These are phyloP conservation scores for Trichoderma hamatum DNA, from an alignment of 2,329 filamentous ascomycete species.

Conservation along the genomic window DNA sequence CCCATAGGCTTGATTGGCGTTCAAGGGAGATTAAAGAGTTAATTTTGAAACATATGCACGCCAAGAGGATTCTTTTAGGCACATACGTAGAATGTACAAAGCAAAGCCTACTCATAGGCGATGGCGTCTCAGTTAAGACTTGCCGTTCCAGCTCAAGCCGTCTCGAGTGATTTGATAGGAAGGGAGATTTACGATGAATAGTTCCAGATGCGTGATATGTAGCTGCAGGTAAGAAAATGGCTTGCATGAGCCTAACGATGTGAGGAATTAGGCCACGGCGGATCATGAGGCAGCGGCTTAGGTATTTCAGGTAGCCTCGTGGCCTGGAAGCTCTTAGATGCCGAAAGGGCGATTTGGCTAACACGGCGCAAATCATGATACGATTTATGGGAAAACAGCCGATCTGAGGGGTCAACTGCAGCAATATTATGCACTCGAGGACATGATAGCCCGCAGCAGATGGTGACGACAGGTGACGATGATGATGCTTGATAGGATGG, in stretches of 20 bases:
- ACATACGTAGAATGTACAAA: constrained; percentile 3
- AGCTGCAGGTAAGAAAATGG: constrained; percentile 7
- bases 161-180: neutral
- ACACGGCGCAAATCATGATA: neutral
- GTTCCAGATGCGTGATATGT: neutral
- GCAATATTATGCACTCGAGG: neutral
- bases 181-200: neutral
- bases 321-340: neutral
- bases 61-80: neutral
- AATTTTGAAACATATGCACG: neutral
- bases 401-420: neutral
- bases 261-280: neutral
- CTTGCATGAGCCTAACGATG: neutral
- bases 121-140: neutral
- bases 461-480: neutral
- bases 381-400: neutral
- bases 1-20: constrained; percentile 3
- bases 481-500: neutral
- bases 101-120: neutral
- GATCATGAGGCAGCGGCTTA: neutral
- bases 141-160: neutral
- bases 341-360: neutral
- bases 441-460: neutral
- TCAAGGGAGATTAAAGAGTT: constrained; percentile 3
- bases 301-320: neutral